Conservation (phyloP, 2,329 filamentous ascomycete species). For the Xylaria hypoxylon region DNA sequence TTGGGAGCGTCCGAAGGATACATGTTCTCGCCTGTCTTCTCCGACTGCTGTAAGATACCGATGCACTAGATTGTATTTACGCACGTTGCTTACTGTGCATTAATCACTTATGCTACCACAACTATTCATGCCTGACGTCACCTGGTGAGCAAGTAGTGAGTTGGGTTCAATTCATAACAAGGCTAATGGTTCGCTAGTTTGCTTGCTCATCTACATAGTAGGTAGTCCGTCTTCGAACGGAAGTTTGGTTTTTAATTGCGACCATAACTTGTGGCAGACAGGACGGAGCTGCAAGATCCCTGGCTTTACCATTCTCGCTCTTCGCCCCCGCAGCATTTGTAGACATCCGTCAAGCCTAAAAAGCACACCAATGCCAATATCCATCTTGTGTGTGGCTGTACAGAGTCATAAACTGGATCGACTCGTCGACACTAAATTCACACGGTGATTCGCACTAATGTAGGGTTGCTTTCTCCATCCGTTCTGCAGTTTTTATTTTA, state of each 20-base stretch:
- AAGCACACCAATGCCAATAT: neutral
- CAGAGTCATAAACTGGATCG: neutral
- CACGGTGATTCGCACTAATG: neutral
- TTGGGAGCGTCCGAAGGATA: slow-evolving; percentile 29
- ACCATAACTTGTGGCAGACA: slow-evolving; percentile 7
- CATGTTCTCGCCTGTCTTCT: slow-evolving; percentile 22
- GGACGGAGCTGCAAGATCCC: slow-evolving; percentile 8
- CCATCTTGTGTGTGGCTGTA: slow-evolving; percentile 8
- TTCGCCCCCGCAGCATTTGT: slow-evolving; percentile 3
- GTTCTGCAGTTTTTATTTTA: slow-evolving; percentile 2
- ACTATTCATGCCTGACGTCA: slow-evolving; percentile 13
- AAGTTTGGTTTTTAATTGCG: neutral
- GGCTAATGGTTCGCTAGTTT: too few relatives aligned
- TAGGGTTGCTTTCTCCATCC: slow-evolving; percentile 1
- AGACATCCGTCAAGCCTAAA: slow-evolving; percentile 2
- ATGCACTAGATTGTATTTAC: slow-evolving; percentile 17
- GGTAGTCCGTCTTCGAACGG: neutral
- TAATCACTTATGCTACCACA: slow-evolving; percentile 27
- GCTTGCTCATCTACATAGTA: too few relatives aligned
- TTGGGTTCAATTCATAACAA: too few relatives aligned
- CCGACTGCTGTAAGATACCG: slow-evolving; percentile 22
- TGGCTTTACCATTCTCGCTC: slow-evolving; percentile 4
- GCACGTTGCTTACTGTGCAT: slow-evolving; percentile 37
- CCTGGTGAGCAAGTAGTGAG: too few relatives aligned
- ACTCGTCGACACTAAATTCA: neutral